Conservation (phyloP, 257 asterid species). For the Primulina eburnea region DNA sequence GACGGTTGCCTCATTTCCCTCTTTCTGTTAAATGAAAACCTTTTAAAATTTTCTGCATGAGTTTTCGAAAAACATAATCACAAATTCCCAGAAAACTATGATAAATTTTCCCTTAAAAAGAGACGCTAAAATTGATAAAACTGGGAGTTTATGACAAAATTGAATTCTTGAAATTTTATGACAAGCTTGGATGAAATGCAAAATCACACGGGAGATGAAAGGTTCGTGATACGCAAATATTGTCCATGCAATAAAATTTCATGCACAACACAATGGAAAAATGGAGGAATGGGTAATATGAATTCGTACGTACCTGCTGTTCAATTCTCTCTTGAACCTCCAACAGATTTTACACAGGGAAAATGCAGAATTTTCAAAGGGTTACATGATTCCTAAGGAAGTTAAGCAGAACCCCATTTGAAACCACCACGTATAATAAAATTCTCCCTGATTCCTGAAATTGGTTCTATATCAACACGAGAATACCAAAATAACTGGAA, state of each 20-base stretch:
- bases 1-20: neutral
- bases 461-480: neutral
- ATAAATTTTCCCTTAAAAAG: neutral
- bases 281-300: neutral
- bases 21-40: neutral
- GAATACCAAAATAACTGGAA: neutral
- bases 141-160: neutral
- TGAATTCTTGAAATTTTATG: neutral
- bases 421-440: neutral
- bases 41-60: neutral
- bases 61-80: too few relatives aligned
- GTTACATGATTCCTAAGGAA: constrained; percentile 30
- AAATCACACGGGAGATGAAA: too few relatives aligned
- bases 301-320: constrained; percentile 22
- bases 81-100: neutral
- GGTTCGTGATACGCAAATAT: neutral
- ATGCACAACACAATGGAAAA: neutral
- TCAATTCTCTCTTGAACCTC: constrained; percentile 17
- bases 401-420: constrained; percentile 39
- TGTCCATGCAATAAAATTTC: neutral
- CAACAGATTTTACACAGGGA: constrained; percentile 17
- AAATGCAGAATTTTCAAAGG: constrained; percentile 45
- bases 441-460: neutral
- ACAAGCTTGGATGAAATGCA: neutral
- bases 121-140: neutral